Evolutionary conservation across 768 basidiomycete species (phyloP), one percentile per base, ranked within the genome.

Genomic region (Pleurotus citrinopileatus): DNA sequence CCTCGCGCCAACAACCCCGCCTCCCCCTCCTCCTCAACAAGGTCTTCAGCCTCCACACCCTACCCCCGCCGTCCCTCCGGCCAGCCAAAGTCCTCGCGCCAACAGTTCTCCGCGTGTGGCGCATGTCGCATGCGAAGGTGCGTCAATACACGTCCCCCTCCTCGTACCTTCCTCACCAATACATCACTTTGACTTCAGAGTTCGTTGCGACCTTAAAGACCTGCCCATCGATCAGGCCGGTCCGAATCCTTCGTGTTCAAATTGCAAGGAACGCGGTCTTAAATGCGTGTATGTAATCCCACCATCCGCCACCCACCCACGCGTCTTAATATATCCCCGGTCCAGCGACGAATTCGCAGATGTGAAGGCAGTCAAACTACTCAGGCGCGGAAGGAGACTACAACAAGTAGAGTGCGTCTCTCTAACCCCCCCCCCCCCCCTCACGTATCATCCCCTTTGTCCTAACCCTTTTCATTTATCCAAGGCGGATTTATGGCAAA

Each of bases 181-280:
- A 15, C 43, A 23, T 63, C 5, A 7, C 7, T 44, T 12, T 34
- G 32, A 7, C 20, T n/a, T 10, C 34, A 94, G 91, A 66, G 94
- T 97, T 19, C 90, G 91, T 52, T 97, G 94, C 65, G 94, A 96
- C 75, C 81, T 96, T 53, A 95, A 96, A 67, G 91, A 95, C 69
- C 75, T 87, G 38, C 78, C 82, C 50, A 70, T 82, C 36, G 70
- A 78, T 42, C 66, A 75, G n/a, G 65, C 76, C 7, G 74, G 74
- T 17, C 67, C 70, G 42, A 69, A 69, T 60, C 74, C 80, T 1
- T 78, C 83, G 7, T 97, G 94, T 68, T 89, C 91, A 6, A 96
- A 96, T 66, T 97, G 94, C 70, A 84, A 77, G 61, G 91, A 95
- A 67, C 87, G 94, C 40, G 86, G 84, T 20, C 80, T 94, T 32